Percentiles rank a stretch among this genome's conserved stretches.
Conservation (phyloP, 768 basidiomycete species). For the Leccinum subgranulosum region DNA sequence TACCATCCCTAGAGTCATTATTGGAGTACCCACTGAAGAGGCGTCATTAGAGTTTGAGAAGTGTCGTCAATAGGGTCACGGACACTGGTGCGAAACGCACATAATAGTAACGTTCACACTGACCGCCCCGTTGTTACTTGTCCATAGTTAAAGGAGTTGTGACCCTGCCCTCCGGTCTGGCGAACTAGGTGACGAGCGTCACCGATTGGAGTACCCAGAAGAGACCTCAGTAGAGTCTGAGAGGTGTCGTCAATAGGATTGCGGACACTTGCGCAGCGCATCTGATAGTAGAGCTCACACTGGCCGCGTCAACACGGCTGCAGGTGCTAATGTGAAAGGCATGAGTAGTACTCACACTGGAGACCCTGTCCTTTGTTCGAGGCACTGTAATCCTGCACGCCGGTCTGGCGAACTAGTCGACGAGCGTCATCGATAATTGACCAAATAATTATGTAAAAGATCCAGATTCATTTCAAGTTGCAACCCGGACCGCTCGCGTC, state of each 20-base stretch:
- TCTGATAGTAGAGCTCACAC: too few relatives aligned
- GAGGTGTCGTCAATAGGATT: too few relatives aligned
- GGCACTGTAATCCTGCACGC: slow-evolving; percentile 61
- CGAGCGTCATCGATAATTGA: slow-evolving; percentile 6
- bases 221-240: too few relatives aligned
- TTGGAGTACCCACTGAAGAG: too few relatives aligned
- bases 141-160: slow-evolving; percentile 52
- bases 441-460: too few relatives aligned
- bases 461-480: too few relatives aligned
- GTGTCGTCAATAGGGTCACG: too few relatives aligned
- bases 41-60: too few relatives aligned
- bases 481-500: too few relatives aligned
- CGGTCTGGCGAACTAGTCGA: slow-evolving; percentile 49
- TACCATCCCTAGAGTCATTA: not conserved
- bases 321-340: not conserved
- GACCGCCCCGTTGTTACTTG: too few relatives aligned
- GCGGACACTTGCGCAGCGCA: too few relatives aligned
- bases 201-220: not conserved
- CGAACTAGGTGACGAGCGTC: slow-evolving; percentile 31
- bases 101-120: not conserved
- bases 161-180: slow-evolving; percentile 64
- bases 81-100: not conserved
- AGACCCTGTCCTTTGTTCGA: slow-evolving; percentile 42
- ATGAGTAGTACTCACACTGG: not conserved
- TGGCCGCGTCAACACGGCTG: too few relatives aligned